Evolutionary conservation across 805 yeast genomes (phyloP).

Genomic region (Starmerella kuoi): DNA sequence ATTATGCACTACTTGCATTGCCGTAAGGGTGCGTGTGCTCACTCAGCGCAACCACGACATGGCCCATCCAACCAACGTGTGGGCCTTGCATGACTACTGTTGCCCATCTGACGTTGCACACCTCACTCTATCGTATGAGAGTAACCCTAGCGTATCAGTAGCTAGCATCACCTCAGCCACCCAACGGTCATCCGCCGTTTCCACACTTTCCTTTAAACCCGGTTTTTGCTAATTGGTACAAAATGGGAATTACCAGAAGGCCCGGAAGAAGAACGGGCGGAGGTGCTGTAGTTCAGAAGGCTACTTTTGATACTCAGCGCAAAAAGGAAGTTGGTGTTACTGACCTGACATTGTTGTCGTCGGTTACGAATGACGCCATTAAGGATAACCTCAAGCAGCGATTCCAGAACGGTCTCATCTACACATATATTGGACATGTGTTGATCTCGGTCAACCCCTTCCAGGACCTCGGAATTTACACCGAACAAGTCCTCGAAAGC

Average conservation of each 20-base stretch:
- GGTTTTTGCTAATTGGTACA: background rate
- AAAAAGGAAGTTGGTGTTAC: conserved; percentile 98
- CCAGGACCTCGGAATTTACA: conserved; percentile 89
- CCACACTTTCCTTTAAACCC: background rate
- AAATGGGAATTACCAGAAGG: conserved; percentile 68
- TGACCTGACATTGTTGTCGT: conserved; percentile 78
- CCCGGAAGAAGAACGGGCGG: conserved; percentile 50
- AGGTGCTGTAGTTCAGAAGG: conserved; percentile 67
- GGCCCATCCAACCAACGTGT: too few species aligned
- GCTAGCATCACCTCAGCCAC: conserved; percentile 3
- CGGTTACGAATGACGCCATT: conserved; percentile 82
- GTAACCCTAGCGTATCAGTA: conserved; percentile 1
- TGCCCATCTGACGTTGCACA: background rate
- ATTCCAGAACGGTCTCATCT: conserved; percentile 78
- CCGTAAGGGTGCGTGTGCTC: too few species aligned
- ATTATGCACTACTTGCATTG: too few species aligned
- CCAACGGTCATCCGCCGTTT: conserved; percentile 1
- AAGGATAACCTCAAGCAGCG: conserved; percentile 83
- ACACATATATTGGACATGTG: conserved; percentile 89
- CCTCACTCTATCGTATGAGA: too few species aligned
- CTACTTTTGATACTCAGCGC: conserved; percentile 75
- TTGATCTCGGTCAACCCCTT: conserved; percentile 94
- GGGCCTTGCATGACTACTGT: background rate
- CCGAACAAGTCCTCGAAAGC: conserved; percentile 57
- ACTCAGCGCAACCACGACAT: too few species aligned